Conservation (phyloP, 1,284 basidiomycete genomes). For the Cystobasidium slooffiae region DNA sequence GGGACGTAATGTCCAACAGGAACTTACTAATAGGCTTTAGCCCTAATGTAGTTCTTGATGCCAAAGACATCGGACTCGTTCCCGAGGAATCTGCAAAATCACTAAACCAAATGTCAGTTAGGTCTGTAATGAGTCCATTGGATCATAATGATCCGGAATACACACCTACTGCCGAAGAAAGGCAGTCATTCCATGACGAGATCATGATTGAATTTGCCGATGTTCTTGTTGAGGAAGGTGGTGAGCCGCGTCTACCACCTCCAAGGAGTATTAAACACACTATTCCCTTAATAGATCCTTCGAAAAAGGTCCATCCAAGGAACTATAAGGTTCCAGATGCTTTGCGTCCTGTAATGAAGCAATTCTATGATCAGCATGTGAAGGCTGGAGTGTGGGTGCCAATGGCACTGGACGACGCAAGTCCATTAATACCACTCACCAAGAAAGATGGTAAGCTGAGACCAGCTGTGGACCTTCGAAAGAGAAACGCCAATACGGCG, state of each 20-base stretch:
- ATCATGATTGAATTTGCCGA: background rate
- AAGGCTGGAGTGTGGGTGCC: background rate
- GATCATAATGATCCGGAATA: background rate
- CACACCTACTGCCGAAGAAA: background rate
- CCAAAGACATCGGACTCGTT: background rate
- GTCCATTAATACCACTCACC: background rate
- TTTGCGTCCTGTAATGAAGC: background rate
- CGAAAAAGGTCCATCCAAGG: background rate
- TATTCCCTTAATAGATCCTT: background rate
- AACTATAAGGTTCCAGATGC: background rate
- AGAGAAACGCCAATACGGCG: background rate
- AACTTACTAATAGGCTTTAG: background rate
- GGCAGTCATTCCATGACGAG: background rate
- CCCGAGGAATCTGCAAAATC: background rate
- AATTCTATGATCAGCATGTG: conserved; percentile 4
- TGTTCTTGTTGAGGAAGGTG: background rate
- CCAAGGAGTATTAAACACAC: background rate
- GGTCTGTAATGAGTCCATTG: background rate
- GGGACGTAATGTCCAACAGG: background rate
- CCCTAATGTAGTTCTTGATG: background rate
- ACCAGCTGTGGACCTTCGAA: background rate
- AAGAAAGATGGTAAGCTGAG: conserved; percentile 13
- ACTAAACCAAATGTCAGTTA: background rate
- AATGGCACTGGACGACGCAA: too few relatives aligned
- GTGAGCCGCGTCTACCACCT: background rate